These are phyloP conservation scores for Ascochyta clinopodiicola DNA, from an alignment of 2,329 filamentous ascomycete species.

Conservation along the genomic window DNA sequence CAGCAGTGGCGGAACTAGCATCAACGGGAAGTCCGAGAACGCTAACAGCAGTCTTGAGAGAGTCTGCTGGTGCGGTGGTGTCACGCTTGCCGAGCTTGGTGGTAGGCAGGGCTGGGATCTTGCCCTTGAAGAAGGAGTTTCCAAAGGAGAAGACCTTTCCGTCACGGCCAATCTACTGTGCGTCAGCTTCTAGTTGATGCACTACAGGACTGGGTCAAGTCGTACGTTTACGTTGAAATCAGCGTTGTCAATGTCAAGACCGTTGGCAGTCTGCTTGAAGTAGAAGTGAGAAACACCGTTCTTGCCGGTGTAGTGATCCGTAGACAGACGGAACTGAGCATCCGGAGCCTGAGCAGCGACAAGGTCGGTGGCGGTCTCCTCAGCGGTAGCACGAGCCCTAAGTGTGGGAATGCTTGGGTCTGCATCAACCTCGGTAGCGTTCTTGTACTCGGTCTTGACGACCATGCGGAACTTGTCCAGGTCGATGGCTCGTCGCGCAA, in stretches of 20 bases:
- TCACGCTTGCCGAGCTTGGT: conserved; percentile 23
- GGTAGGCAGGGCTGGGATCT: conserved; percentile 44
- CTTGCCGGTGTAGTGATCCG: conserved; percentile 41
- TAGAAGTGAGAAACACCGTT: conserved; percentile 64
- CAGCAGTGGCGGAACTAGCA: conserved; percentile 44
- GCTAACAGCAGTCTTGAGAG: conserved; percentile 50
- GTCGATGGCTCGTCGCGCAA: conserved; percentile 35
- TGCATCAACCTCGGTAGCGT: conserved; percentile 19
- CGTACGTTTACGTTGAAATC: conserved; percentile 67
- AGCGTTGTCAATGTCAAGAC: conserved; percentile 65
- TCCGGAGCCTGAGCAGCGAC: conserved; percentile 12
- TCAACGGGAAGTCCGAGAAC: conserved; percentile 51
- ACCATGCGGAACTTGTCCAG: conserved; percentile 42
- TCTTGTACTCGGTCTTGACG: conserved; percentile 33
- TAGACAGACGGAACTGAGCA: conserved; percentile 17
- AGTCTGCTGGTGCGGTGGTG: conserved; percentile 52
- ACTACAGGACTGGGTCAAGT: background rate
- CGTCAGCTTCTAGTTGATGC: background rate
- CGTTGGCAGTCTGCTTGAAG: conserved; percentile 64
- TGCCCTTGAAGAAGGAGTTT: conserved; percentile 57
- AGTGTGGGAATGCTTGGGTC: conserved; percentile 17
- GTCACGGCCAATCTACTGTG: conserved; percentile 55
- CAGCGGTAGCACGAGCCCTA: conserved; percentile 15
- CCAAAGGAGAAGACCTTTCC: conserved; percentile 66
- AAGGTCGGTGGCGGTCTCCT: conserved; percentile 18